Evolutionary conservation across 73 alveolate genomes (phyloP), one percentile per base, ranked within the genome.

Genomic region (Tetrahymena borealis): DNA sequence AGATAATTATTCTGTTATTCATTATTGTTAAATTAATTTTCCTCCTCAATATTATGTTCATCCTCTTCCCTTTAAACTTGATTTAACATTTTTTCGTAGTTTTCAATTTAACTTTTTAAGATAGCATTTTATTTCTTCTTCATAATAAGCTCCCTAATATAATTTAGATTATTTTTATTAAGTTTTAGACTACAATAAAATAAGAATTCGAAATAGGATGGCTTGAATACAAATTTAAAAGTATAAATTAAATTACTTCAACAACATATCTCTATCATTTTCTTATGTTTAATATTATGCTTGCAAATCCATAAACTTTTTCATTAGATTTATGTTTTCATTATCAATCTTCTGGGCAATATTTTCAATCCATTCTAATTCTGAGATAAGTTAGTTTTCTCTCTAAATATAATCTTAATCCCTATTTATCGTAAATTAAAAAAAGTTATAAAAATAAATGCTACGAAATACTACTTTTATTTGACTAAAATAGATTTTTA

Each of bases 301-400:
- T 40, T 92, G 40, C 16, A 93, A 32, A 40, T 78, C 93, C 78
- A 79, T 93, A 79, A 79, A 93, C 39, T 93, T 92, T 79, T 93
- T 38, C 95, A 79, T 93, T 11, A 92, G 78, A 32, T 90, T 40
- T 39, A 79, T 91, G 41, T 85, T 93, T 85, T 93, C 95, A 41
- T 93, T 93, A 93, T 93, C 95, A 39, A 93, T 93, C 39, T 93
- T 93, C 39, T 93, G 39, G 39, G 95, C 95, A 36, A 93, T 93
- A 40, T 93, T 93, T 36, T 93, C 91, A 85, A 93, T 93, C 93
- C 93, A 93, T 93, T 93, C 95, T 32, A 93, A 90, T 39, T 93
- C 93, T 79, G 91, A 79, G 8, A 93, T 79, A 18, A 93, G 78
- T 79, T 93, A 85, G 79, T 93, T 93, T 85, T 93, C 95, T 85